A percentile compares a stretch with the other conserved stretches of the same genome.
phyloP scores from a whole-genome alignment of 1,284 basidiomycete genomes.

The Calocybe gambosa region DNA sequence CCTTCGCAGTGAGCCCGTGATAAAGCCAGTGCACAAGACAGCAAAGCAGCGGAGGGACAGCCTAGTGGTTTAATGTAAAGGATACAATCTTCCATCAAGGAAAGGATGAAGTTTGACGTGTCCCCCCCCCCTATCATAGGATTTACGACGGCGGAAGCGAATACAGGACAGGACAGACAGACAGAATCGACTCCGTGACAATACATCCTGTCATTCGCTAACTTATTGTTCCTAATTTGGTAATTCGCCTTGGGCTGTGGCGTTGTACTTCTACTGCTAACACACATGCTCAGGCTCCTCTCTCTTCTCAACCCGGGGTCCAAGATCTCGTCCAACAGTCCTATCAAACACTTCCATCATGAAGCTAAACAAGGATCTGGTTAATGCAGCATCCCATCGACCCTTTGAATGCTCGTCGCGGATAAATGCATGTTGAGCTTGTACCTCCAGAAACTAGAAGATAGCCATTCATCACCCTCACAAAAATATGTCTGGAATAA shows the following conservation, averaged over 20 bases:
- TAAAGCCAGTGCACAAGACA: conserved; percentile 9
- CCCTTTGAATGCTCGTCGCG: conserved; percentile 88
- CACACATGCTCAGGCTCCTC: conserved; percentile 73
- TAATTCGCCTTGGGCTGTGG: background rate
- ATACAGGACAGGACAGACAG: conserved; percentile 3
- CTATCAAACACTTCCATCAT: conserved; percentile 94
- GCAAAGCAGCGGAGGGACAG: background rate
- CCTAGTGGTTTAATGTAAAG: conserved; percentile 1
- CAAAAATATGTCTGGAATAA: background rate
- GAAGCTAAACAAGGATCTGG: conserved; percentile 72
- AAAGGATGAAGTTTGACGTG: conserved; percentile 8
- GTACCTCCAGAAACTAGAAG: conserved; percentile 83
- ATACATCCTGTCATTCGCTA: background rate
- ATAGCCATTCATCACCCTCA: conserved; percentile 1
- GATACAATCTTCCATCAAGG: conserved; percentile 7
- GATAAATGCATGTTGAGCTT: conserved; percentile 92
- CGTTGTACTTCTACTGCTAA: too few species aligned
- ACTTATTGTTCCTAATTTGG: background rate
- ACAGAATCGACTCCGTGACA: too few species aligned
- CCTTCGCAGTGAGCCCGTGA: background rate
- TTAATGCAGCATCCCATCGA: conserved; percentile 88
- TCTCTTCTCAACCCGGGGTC: conserved; percentile 44
- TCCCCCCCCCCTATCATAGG: conserved; percentile 1
- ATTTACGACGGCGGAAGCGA: conserved; percentile 5
- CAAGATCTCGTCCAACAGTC: conserved; percentile 78